Evolutionary conservation across 768 basidiomycete species (phyloP).

Genomic region (Lactarius evosmus): DNA sequence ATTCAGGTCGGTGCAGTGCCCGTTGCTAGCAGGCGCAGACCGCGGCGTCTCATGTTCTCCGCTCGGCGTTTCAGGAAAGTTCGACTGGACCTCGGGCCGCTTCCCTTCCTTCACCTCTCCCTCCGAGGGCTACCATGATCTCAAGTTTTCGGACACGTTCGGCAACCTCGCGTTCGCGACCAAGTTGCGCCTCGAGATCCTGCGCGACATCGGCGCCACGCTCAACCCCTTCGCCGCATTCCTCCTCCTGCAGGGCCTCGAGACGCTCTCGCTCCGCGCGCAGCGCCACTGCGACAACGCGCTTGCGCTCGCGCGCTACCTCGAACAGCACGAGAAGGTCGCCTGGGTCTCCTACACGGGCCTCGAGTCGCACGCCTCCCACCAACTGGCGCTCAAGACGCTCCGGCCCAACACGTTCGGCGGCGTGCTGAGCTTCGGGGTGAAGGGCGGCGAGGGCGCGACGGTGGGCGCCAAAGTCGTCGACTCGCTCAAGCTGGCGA

Average conservation of each 20-base stretch:
- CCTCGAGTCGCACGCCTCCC: constrained; percentile 55
- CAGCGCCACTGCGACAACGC: constrained; percentile 72
- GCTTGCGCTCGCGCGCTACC: constrained; percentile 58
- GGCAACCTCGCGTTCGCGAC: constrained; percentile 60
- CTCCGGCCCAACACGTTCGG: constrained; percentile 59
- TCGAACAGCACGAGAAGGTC: constrained; percentile 62
- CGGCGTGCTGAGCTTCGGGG: constrained; percentile 75
- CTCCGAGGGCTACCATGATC: constrained; percentile 72
- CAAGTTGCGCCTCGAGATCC: constrained; percentile 59
- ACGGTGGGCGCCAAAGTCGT: constrained; percentile 55
- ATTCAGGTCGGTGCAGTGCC: constrained; percentile 48
- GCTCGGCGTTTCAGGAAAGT: constrained; percentile 47
- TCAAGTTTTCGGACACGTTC: constrained; percentile 63
- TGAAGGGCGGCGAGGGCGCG: constrained; percentile 50
- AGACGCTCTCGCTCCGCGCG: constrained; percentile 69
- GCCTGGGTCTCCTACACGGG: constrained; percentile 81
- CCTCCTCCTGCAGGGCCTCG: constrained; percentile 73
- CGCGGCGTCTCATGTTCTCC: background rate
- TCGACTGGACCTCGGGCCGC: constrained; percentile 69
- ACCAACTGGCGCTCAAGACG: constrained; percentile 54
- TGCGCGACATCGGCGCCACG: constrained; percentile 64
- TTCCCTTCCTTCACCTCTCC: constrained; percentile 77
- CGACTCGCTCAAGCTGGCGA: constrained; percentile 67
- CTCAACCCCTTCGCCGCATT: constrained; percentile 74
- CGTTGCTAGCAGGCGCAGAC: background rate